Percentiles rank a stretch among this genome's conserved stretches.
Evolutionary conservation across 805 yeast species (phyloP).

Genomic region (Brettanomyces nanus): DNA sequence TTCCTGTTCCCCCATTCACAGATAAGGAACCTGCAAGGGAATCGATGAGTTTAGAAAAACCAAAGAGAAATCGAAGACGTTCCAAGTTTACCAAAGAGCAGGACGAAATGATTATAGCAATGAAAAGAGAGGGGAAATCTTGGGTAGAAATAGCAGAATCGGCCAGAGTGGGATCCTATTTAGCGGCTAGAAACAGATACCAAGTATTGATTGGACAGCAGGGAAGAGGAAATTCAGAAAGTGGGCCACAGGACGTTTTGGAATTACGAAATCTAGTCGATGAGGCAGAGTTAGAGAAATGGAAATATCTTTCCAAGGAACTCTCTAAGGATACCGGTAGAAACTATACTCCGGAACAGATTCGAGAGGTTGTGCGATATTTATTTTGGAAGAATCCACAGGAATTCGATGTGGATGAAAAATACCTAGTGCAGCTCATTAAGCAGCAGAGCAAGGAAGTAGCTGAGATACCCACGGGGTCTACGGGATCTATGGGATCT

Average conservation of each 20-base stretch:
- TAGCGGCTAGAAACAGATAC: conserved; percentile 71
- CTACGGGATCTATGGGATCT: too few relatives aligned
- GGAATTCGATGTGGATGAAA: conserved; percentile 48
- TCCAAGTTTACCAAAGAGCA: conserved; percentile 67
- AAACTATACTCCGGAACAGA: conserved; percentile 41
- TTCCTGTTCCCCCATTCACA: conserved; percentile 23
- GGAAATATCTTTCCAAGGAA: conserved; percentile 58
- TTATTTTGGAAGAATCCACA: conserved; percentile 49
- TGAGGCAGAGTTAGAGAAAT: conserved; percentile 63
- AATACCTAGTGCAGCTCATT: conserved; percentile 32
- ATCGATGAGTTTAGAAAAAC: conserved; percentile 15
- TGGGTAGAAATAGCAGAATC: conserved; percentile 71
- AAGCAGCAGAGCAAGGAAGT: conserved; percentile 21
- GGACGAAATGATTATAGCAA: conserved; percentile 52
- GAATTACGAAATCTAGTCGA: conserved; percentile 48
- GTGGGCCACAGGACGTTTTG: conserved; percentile 49
- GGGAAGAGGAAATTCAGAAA: conserved; percentile 61
- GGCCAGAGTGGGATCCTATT: conserved; percentile 53
- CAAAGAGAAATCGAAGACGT: conserved; percentile 47
- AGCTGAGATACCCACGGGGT: too few relatives aligned
- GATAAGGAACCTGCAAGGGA: conserved; percentile 13
- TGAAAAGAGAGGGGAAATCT: conserved; percentile 54
- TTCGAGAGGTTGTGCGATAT: conserved; percentile 45
- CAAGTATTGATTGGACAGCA: conserved; percentile 80
- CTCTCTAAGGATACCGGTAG: conserved; percentile 47